Evolutionary conservation across 2,329 filamentous ascomycete species (phyloP).

Genomic region (Paraconiothyrium brasiliense): DNA sequence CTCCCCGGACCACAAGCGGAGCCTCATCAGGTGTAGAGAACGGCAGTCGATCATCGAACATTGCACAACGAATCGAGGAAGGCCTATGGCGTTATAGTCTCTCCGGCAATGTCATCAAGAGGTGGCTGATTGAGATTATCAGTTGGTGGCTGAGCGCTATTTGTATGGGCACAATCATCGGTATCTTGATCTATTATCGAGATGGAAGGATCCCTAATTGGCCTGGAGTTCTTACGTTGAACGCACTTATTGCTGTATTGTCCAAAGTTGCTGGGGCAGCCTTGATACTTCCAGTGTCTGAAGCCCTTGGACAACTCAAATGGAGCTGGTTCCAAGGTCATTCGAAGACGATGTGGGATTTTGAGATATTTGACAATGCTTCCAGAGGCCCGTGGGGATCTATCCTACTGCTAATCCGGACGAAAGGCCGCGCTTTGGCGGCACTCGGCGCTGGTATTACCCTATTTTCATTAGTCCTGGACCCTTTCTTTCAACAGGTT

Average conservation of each 20-base stretch:
- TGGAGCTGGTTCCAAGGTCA: slow-evolving; percentile 46
- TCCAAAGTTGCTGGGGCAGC: slow-evolving; percentile 42
- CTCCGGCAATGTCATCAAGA: slow-evolving; percentile 29
- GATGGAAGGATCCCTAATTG: slow-evolving; percentile 22
- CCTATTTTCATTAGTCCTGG: slow-evolving; percentile 28
- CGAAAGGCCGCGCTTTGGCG: slow-evolving; percentile 32
- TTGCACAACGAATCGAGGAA: slow-evolving; percentile 38
- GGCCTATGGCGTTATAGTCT: slow-evolving; percentile 27
- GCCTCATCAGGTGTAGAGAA: neutral
- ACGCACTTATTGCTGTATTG: slow-evolving; percentile 38
- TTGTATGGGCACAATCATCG: slow-evolving; percentile 35
- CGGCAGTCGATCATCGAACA: slow-evolving; percentile 16
- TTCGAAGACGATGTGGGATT: slow-evolving; percentile 46
- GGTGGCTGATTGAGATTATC: slow-evolving; percentile 38
- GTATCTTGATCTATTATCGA: slow-evolving; percentile 20
- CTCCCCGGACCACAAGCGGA: too few relatives aligned
- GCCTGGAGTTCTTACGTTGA: slow-evolving; percentile 32
- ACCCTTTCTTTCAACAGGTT: slow-evolving; percentile 47
- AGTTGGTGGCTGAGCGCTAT: slow-evolving; percentile 38
- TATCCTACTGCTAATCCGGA: slow-evolving; percentile 26
- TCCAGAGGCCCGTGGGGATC: slow-evolving; percentile 40
- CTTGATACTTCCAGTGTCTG: slow-evolving; percentile 37
- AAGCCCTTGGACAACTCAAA: slow-evolving; percentile 47
- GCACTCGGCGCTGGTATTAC: slow-evolving; percentile 36
- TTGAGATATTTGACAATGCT: slow-evolving; percentile 48